These are phyloP conservation scores for Triticum monococcum DNA, from an alignment of 176 grass and related monocot species.

Conservation along the genomic window DNA sequence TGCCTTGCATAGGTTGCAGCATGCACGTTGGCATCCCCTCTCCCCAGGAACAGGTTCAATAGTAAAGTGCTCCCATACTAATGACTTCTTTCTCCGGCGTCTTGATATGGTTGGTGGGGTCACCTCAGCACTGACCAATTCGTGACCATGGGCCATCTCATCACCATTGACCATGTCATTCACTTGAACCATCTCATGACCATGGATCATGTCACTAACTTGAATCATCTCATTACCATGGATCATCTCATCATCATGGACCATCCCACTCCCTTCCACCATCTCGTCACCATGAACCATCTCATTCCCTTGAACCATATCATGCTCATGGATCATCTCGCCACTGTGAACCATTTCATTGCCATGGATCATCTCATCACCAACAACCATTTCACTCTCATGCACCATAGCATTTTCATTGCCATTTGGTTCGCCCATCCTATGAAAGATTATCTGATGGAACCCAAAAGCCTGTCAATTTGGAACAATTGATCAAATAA, in stretches of 20 bases:
- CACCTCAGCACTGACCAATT: conserved; percentile 35
- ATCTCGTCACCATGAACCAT: conserved; percentile 25
- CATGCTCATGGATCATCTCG: conserved; percentile 18
- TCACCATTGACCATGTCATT: conserved; percentile 34
- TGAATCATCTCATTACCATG: conserved; percentile 45
- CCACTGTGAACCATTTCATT: conserved; percentile 24
- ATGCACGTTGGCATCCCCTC: conserved; percentile 51
- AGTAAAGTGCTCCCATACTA: conserved; percentile 85
- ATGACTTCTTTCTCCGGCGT: conserved; percentile 73
- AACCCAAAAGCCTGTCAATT: conserved; percentile 23
- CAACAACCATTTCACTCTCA: conserved; percentile 25
- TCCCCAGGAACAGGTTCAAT: conserved; percentile 57
- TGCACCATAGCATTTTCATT: conserved; percentile 37
- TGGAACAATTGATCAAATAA: not conserved
- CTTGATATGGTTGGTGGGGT: conserved; percentile 43
- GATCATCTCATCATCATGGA: conserved; percentile 27
- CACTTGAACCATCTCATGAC: conserved; percentile 38
- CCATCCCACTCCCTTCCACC: conserved; percentile 26
- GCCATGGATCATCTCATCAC: conserved; percentile 28
- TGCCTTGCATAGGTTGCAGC: conserved; percentile 91
- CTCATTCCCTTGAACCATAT: conserved; percentile 26
- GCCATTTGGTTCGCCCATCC: conserved; percentile 45
- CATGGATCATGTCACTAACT: conserved; percentile 33
- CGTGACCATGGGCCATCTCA: conserved; percentile 40
- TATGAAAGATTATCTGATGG: conserved; percentile 10